Evolutionary conservation across 495 filamentous ascomycete species (phyloP), one percentile per base, ranked within the genome.

Genomic region (Aspergillus indologenus): DNA sequence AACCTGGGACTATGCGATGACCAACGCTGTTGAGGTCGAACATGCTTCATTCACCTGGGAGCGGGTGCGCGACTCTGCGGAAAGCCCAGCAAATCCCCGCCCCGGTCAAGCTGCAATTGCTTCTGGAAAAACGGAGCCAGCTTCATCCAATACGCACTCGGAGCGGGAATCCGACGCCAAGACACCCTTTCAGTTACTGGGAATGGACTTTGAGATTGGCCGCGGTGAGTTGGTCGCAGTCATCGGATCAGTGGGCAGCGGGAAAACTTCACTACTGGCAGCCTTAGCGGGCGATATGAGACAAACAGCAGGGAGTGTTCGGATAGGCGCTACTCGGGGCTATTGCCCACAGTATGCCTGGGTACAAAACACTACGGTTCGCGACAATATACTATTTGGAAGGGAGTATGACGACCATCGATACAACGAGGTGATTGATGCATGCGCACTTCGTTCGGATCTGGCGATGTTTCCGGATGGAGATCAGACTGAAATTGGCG

Each of bases 281-380:
- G 92, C 94, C 6, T 72, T 98, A 45, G 93, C 92, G 2, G 92
- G 94, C 26, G 92, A 98, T 62, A 98, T 98, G 94, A 81, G 92
- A 19, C 84, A 85, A 67, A 94, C 90, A 0, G 72, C 75, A 14
- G 94, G 94, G 1, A 77, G 81, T 40, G 80, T 96, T 6, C 80
- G 81, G 5, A 75, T 96, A 54, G 90, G 92, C 48, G 89, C 89
- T 1, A 84, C 84, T 1, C 75, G 92, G 51, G 89, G 92, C 0
- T 96, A 95, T 63, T 98, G 94, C 64, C 91, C 94, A 0, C 94
- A 98, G 65, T 96, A 94, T 66, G 90, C 94, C 3, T 98, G 94
- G 94, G 97, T 98, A 48, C 92, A 97, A 65, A 98, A 97, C 64
- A 78, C 91, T 0, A 88, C 86, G 15, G 86, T 97, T 5, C 85